Base-by-base conservation (phyloP, 148 eudicot genomes). In the Polygonum maritimum region DNA sequence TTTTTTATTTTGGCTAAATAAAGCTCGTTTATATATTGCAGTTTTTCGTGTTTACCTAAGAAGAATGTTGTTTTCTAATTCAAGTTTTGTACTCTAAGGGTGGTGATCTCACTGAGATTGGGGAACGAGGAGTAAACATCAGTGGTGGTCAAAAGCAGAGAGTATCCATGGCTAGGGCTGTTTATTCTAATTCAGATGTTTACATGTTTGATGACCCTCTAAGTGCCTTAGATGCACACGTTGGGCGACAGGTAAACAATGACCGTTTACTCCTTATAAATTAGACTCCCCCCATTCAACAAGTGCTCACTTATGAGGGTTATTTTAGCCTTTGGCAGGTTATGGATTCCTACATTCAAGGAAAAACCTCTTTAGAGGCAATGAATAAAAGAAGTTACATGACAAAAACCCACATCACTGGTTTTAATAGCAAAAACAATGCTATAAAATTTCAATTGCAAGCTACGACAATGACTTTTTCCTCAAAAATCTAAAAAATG, bases 101-200 rank as follows among this genome's bases (percentile, higher is more conserved):
- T 73, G 97, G 98, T 82, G 98, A 94, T 89, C 92, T 92, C 77
- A 94, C 98, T 71, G 98, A 94, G 87, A 94, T 94, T 82, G 98
- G 98, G 44, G 98, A 94, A 88, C 87, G 98, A 80, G 98, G 98
- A 80, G 98, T 94, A 73, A 94, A 90, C 58, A 94, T 94, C 54
- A 94, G 98, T 55, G 98, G 98, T 74, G 98, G 98, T 71, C 98
- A 94, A 80, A 94, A 92, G 85, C 98, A 94, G 81, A 88, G 98
- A 82, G 95, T 94, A 65, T 94, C 98, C 45, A 84, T 94, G 91
- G 98, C 98, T 75, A 83, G 98, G 78, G 97, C 98, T 82, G 97
- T 94, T 45, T 94, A 94, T 82, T 87, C 98, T 62, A 71, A 92
- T 75, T 89, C 98, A 52, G 98, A 92, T 87, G 95, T 94, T 54